Conservation (phyloP, 148 eudicot species). For the Rhododendron williamsianum region DNA sequence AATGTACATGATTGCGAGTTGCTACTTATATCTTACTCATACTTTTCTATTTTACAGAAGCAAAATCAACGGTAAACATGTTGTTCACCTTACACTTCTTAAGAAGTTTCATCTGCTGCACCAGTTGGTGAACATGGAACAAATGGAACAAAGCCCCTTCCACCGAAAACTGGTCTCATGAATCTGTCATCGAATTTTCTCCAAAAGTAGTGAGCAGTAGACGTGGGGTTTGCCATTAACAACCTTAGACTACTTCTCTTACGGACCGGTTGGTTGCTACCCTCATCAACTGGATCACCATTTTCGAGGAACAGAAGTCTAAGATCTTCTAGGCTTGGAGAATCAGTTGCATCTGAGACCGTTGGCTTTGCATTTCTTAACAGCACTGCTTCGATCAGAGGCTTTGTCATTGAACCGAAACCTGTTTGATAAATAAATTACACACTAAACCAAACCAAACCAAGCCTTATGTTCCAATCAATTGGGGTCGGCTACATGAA, state of each 20-base stretch:
- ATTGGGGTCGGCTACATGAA: too few species aligned
- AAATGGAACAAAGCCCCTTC: slow-evolving; percentile 80
- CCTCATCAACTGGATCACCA: slow-evolving; percentile 21
- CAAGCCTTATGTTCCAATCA: too few species aligned
- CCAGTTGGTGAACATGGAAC: slow-evolving; percentile 78
- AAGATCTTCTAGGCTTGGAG: slow-evolving; percentile 51
- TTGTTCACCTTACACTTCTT: not conserved
- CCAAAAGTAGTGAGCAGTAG: slow-evolving; percentile 74
- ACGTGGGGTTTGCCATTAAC: slow-evolving; percentile 53
- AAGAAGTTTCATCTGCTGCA: slow-evolving; percentile 27
- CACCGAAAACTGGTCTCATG: slow-evolving; percentile 97
- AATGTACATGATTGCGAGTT: not conserved
- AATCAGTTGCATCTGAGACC: slow-evolving; percentile 40
- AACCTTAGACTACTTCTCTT: slow-evolving; percentile 36
- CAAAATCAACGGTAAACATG: not conserved
- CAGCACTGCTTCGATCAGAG: slow-evolving; percentile 43
- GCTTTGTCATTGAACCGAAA: slow-evolving; percentile 67
- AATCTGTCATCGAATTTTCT: slow-evolving; percentile 85
- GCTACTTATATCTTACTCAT: not conserved
- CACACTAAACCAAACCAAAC: too few species aligned
- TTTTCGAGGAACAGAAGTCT: slow-evolving; percentile 38
- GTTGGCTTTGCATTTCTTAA: slow-evolving; percentile 23
- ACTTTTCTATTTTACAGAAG: not conserved
- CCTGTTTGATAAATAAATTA: slow-evolving; percentile 22
- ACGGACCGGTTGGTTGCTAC: slow-evolving; percentile 4